These are phyloP conservation scores for Candida sanyiensis DNA, from an alignment of 805 yeast genomes.

Conservation along the genomic window DNA sequence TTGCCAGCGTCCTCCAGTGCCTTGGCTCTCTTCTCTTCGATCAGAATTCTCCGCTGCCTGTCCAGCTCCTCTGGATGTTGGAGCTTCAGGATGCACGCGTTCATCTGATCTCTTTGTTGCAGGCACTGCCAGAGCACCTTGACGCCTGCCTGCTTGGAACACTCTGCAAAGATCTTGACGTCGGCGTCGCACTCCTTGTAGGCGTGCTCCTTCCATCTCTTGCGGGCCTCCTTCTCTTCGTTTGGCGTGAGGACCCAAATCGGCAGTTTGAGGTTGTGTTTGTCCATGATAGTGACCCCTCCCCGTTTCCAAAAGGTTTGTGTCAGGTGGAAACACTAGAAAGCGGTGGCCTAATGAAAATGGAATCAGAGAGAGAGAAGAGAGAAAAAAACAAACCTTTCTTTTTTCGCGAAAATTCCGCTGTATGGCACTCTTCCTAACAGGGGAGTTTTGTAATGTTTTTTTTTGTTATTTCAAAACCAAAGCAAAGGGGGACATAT, in stretches of 20 bases:
- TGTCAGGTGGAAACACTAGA: no score
- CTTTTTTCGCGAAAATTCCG: neutral
- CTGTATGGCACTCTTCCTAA: neutral
- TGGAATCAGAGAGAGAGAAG: constrained; percentile 1
- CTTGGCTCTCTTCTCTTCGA: constrained; percentile 48
- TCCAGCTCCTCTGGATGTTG: constrained; percentile 65
- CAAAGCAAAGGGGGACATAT: no score
- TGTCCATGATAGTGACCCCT: constrained; percentile 15
- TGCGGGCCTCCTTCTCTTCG: constrained; percentile 69
- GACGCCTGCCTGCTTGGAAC: constrained; percentile 58
- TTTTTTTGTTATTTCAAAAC: neutral
- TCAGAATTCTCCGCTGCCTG: constrained; percentile 57
- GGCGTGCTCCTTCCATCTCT: constrained; percentile 61
- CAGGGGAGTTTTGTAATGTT: neutral
- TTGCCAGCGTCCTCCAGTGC: no score
- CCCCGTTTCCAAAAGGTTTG: neutral
- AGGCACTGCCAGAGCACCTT: constrained; percentile 65
- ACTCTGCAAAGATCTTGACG: constrained; percentile 63
- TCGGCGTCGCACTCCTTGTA: constrained; percentile 60
- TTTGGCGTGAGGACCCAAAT: constrained; percentile 71
- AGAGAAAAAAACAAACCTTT: no score
- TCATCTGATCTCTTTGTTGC: constrained; percentile 50
- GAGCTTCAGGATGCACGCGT: constrained; percentile 54
- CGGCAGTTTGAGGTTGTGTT: constrained; percentile 42
- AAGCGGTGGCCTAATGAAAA: no score